Percentiles rank a stretch among this genome's conserved stretches.
Conservation (phyloP, 2,329 filamentous ascomycete genomes). For the Calonectria crousiana region DNA sequence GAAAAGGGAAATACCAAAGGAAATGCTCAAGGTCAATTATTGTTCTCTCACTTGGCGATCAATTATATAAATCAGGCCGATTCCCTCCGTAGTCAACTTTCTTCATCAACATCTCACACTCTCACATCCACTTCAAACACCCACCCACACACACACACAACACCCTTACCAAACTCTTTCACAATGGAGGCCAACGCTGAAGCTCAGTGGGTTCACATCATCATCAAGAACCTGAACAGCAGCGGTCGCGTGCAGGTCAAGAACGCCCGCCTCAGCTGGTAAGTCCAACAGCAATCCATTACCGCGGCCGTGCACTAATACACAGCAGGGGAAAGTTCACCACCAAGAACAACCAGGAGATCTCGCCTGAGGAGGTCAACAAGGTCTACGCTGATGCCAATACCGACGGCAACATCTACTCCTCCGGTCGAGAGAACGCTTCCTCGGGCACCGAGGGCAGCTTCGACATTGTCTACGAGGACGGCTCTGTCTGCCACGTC, state of each 20-base stretch:
- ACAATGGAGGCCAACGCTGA: not conserved
- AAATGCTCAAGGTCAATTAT: too few relatives aligned
- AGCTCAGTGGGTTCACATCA: not conserved
- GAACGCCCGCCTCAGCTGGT: not conserved
- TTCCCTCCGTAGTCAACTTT: not conserved
- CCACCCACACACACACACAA: not conserved
- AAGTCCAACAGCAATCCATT: not conserved
- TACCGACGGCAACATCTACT: not conserved
- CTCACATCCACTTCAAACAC: not conserved
- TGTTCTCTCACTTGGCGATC: not conserved
- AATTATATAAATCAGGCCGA: not conserved
- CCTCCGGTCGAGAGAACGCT: not conserved
- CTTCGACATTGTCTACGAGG: not conserved
- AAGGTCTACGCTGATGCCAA: not conserved
- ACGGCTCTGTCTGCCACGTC: not conserved
- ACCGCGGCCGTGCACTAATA: not conserved
- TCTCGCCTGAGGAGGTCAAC: not conserved
- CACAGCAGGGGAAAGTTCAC: not conserved
- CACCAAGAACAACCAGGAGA: not conserved
- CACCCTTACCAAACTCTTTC: not conserved
- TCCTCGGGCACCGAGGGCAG: not conserved
- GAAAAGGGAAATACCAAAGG: not conserved
- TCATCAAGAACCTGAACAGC: not conserved
- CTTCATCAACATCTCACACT: not conserved
- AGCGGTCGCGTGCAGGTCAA: not conserved